Evolutionary conservation across 805 yeast species (phyloP).

Genomic region (Naumovozyma castellii): DNA sequence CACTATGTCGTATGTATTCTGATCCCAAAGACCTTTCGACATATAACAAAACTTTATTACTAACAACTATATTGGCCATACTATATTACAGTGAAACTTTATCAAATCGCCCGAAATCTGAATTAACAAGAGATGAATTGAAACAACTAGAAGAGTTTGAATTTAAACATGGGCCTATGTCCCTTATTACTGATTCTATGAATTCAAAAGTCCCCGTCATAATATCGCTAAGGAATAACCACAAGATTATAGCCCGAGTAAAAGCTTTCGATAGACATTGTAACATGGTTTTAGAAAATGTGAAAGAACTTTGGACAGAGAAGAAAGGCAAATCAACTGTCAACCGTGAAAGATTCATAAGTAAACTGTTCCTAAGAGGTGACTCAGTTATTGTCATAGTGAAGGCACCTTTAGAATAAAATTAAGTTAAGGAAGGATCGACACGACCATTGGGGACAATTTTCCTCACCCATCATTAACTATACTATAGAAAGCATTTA

Average conservation of each 20-base stretch:
- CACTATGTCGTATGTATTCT: constrained; percentile 4
- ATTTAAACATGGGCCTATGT: constrained; percentile 82
- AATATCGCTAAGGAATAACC: constrained; percentile 86
- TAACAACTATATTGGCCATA: too few species aligned
- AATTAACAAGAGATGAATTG: constrained; percentile 70
- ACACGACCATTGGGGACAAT: too few species aligned
- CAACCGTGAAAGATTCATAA: constrained; percentile 67
- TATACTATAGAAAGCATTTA: background rate
- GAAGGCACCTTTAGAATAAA: constrained; percentile 34
- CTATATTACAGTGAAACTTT: constrained; percentile 51
- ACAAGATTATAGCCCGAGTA: constrained; percentile 80
- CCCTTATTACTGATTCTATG: constrained; percentile 76
- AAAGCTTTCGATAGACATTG: constrained; percentile 95
- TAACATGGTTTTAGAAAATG: constrained; percentile 85
- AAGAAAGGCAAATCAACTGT: constrained; percentile 54
- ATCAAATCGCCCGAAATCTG: constrained; percentile 65
- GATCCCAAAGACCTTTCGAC: background rate
- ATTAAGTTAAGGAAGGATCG: too few species aligned
- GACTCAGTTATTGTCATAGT: constrained; percentile 86
- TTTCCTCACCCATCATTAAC: background rate
- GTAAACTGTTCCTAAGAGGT: constrained; percentile 88
- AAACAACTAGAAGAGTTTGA: constrained; percentile 82
- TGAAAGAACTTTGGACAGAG: constrained; percentile 73
- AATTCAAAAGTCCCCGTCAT: constrained; percentile 66
- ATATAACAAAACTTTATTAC: too few species aligned